These are phyloP conservation scores for Waitea zeae DNA, from an alignment of 1,284 basidiomycete species.

Conservation along the genomic window DNA sequence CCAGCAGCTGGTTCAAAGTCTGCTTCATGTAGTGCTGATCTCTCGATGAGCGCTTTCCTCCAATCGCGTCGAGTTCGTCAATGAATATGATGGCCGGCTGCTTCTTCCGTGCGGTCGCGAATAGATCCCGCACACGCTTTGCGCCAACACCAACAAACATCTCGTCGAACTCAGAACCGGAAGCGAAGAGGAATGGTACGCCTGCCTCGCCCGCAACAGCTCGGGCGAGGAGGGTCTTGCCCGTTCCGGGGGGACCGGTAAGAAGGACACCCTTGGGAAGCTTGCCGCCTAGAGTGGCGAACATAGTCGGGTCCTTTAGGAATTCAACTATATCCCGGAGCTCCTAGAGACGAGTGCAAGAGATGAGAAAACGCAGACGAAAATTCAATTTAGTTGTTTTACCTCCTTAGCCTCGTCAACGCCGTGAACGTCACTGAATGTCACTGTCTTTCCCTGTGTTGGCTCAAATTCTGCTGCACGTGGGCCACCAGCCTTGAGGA, in stretches of 20 bases:
- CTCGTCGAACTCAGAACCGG: conserved; percentile 94
- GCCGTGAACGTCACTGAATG: conserved; percentile 86
- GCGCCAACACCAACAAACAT: conserved; percentile 96
- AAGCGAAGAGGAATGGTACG: conserved; percentile 82
- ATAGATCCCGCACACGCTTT: conserved; percentile 91
- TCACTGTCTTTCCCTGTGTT: conserved; percentile 62
- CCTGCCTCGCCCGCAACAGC: conserved; percentile 96
- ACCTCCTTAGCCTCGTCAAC: conserved; percentile 91
- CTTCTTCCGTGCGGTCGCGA: conserved; percentile 87
- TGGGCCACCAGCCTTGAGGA: conserved; percentile 69
- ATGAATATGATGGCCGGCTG: conserved; percentile 93
- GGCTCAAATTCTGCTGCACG: conserved; percentile 64
- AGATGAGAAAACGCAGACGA: conserved; percentile 2
- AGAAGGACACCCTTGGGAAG: conserved; percentile 85
- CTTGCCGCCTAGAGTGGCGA: conserved; percentile 79
- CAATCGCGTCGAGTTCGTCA: conserved; percentile 85
- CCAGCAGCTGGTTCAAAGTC: conserved; percentile 86
- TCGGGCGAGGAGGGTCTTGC: conserved; percentile 91
- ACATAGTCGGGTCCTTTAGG: conserved; percentile 77
- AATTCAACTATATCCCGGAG: conserved; percentile 88
- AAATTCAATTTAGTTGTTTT: no score
- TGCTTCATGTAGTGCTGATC: conserved; percentile 86
- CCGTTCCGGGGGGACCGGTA: conserved; percentile 83
- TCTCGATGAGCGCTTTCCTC: conserved; percentile 78
- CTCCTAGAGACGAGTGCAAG: no score